Conservation (phyloP, 1,284 basidiomycete species). For the Sutorius eximius region DNA sequence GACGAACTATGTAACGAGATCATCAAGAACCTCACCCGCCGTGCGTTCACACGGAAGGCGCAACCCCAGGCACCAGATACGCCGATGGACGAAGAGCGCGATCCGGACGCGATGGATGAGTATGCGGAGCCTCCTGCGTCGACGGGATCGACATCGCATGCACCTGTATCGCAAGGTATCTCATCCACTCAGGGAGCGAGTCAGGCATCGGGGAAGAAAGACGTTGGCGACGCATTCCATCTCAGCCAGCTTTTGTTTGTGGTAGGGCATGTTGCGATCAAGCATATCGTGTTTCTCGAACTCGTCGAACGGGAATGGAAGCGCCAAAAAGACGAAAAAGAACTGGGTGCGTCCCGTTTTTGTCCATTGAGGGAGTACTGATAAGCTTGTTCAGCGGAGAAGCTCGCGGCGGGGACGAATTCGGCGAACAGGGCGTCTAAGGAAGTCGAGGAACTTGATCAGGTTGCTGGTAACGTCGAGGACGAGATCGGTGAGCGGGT, state of each 20-base stretch:
- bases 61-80: conserved; percentile 15
- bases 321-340: conserved; percentile 89
- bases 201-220: conserved; percentile 40
- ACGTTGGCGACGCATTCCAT: conserved; percentile 78
- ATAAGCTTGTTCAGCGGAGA: conserved; percentile 47
- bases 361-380: not conserved
- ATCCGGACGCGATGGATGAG: conserved; percentile 53
- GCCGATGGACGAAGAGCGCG: conserved; percentile 30
- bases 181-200: conserved; percentile 7
- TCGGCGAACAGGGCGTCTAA: conserved; percentile 47
- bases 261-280: conserved; percentile 95
- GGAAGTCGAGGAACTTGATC: conserved; percentile 89
- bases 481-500: conserved; percentile 97
- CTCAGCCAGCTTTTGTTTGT: conserved; percentile 91
- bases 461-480: conserved; percentile 96
- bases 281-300: conserved; percentile 96
- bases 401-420: conserved; percentile 44
- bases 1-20: conserved; percentile 82
- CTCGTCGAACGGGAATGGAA: conserved; percentile 98
- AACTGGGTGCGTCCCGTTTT: conserved; percentile 54
- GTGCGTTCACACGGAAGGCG: conserved; percentile 60
- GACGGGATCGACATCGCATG: conserved; percentile 13
- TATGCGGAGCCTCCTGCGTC: conserved; percentile 12
- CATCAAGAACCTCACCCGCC: conserved; percentile 77
- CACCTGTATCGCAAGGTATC: conserved; percentile 18